phyloP scores from a whole-genome alignment of 169 alveolate genomes.

The Pseudocohnilembus persalinus region DNA sequence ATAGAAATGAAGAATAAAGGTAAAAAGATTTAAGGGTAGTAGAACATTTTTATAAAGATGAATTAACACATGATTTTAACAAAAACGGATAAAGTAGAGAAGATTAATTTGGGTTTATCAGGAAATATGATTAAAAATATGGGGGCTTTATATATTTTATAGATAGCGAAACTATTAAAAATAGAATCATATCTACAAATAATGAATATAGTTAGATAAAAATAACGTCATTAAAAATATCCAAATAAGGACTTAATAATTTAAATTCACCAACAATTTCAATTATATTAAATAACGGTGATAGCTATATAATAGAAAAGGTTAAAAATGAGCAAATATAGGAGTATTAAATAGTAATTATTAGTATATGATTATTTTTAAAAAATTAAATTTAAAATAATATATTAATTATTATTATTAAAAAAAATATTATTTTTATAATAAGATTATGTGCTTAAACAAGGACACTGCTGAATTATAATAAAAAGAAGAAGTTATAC shows the following conservation, averaged over 20 bases:
- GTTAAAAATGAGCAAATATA: no score
- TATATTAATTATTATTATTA: no score
- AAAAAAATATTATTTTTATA: no score
- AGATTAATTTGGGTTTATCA: background rate
- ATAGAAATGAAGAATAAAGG: background rate
- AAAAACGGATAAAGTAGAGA: background rate
- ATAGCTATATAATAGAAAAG: background rate
- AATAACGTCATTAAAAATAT: background rate
- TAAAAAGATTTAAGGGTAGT: no score
- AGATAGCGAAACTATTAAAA: background rate
- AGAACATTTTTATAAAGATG: background rate
- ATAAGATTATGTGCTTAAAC: background rate
- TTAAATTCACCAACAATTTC: background rate
- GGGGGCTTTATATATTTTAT: background rate
- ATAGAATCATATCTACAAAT: background rate
- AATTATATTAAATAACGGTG: background rate
- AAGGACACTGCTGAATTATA: background rate
- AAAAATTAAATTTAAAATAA: no score
- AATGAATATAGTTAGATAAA: background rate
- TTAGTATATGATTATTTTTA: no score
- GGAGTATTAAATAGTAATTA: background rate
- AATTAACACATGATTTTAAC: background rate
- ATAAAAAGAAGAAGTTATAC: no score
- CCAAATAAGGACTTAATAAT: background rate
- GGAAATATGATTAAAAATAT: background rate